Evolutionary conservation across 225 moss, liverwort and hornwort species (phyloP).

Genomic region (Antitrichia curtipendula): DNA sequence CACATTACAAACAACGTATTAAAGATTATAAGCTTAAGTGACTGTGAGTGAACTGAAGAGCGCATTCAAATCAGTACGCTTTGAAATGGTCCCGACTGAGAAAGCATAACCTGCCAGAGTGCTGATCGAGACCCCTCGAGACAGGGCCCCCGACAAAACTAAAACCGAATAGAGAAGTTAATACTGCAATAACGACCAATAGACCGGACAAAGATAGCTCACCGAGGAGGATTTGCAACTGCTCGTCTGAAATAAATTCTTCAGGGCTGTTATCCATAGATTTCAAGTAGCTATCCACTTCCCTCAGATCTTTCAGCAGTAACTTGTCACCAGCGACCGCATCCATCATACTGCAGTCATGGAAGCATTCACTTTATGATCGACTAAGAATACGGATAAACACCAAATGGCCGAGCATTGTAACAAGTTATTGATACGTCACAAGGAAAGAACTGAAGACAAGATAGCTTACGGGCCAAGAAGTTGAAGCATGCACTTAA

Average conservation of each 20-base stretch:
- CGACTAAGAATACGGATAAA: neutral
- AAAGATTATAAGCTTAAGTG: neutral
- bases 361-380: neutral
- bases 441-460: neutral
- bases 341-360: constrained; percentile 54
- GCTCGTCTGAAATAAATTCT: constrained; percentile 47
- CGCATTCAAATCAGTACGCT: neutral
- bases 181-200: neutral
- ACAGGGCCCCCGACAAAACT: neutral
- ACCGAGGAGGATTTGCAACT: constrained; percentile 64
- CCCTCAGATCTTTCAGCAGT: constrained; percentile 40
- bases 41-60: neutral
- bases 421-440: neutral
- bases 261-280: constrained; percentile 38
- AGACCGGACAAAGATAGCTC: constrained; percentile 14
- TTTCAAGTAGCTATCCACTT: constrained; percentile 24
- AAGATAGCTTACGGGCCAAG: constrained; percentile 35
- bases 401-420: neutral
- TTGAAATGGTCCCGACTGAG: neutral
- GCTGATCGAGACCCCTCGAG: neutral
- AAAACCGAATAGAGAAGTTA: neutral
- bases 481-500: constrained; percentile 55
- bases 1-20: neutral
- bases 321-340: constrained; percentile 49
- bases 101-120: neutral